phyloP scores from a whole-genome alignment of 441 rosid species.

The Syzygium malaccense region DNA sequence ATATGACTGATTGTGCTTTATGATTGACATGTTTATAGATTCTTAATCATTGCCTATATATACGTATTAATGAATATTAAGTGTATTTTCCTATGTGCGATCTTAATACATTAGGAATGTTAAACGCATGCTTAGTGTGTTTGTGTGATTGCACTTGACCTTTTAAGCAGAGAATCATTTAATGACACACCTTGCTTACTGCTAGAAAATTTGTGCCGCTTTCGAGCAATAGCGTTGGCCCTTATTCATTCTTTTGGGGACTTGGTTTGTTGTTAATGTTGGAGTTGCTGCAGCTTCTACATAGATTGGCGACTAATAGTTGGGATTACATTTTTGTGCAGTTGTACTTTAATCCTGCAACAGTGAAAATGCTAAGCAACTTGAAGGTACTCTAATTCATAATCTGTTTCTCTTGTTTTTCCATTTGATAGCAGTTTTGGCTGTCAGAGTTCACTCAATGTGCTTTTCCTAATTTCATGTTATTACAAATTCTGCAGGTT shows the following conservation, averaged over 20 bases:
- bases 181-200: neutral
- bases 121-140: neutral
- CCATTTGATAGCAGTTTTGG: neutral
- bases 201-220: neutral
- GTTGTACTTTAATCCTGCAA: conserved; percentile 98
- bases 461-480: neutral
- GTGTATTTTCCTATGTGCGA: neutral
- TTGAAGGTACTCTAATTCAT: conserved; percentile 49
- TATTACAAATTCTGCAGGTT: conserved; percentile 19
- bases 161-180: neutral
- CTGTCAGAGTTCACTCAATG: neutral
- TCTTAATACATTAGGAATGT: neutral
- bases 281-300: neutral
- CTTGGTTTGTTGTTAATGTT: neutral
- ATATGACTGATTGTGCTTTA: neutral
- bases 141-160: neutral
- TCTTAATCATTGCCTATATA: neutral
- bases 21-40: neutral
- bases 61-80: neutral
- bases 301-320: neutral
- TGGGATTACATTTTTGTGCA: conserved; percentile 23
- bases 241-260: neutral
- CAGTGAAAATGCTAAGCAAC: conserved; percentile 99
- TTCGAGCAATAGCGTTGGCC: neutral
- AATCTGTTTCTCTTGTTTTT: neutral